Evolutionary conservation across 306 rosid species (phyloP).

Genomic region (Luffa aegyptiaca): DNA sequence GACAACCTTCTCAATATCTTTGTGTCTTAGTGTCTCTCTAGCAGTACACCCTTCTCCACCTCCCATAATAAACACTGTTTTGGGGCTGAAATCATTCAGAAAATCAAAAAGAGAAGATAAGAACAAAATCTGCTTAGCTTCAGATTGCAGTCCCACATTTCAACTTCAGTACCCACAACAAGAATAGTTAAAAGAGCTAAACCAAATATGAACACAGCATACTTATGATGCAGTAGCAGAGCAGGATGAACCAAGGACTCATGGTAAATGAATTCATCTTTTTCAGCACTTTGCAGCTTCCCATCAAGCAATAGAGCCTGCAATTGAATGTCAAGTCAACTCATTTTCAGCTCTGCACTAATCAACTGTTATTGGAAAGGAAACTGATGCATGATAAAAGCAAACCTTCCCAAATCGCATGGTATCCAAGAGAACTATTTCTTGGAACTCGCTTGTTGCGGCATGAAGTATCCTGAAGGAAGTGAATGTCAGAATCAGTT

Average conservation of each 20-base stretch:
- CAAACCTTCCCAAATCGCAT: constrained; percentile 27
- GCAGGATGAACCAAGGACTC: constrained; percentile 33
- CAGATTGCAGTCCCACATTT: background rate
- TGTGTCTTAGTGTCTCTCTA: constrained; percentile 23
- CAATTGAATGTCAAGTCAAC: background rate
- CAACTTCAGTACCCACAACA: background rate
- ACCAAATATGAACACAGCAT: background rate
- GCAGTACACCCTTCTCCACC: constrained; percentile 28
- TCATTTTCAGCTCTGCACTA: background rate
- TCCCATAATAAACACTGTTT: constrained; percentile 24
- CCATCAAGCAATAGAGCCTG: constrained; percentile 30
- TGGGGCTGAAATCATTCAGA: constrained; percentile 16
- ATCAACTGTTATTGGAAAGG: background rate
- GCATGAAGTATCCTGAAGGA: constrained; percentile 16
- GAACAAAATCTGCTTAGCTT: background rate
- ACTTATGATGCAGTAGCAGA: constrained; percentile 20
- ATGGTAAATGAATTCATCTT: constrained; percentile 26
- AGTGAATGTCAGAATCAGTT: background rate
- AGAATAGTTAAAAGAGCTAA: background rate
- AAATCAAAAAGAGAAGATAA: background rate
- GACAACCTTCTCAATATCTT: constrained; percentile 14
- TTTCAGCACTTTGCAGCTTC: constrained; percentile 28
- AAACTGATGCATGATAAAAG: background rate
- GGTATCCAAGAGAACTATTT: constrained; percentile 16
- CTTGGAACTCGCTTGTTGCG: constrained; percentile 19